A percentile compares a stretch with the other conserved stretches of the same genome.
Evolutionary conservation across 257 asterid species (phyloP).

Genomic region (Solanum corneliomulleri): DNA sequence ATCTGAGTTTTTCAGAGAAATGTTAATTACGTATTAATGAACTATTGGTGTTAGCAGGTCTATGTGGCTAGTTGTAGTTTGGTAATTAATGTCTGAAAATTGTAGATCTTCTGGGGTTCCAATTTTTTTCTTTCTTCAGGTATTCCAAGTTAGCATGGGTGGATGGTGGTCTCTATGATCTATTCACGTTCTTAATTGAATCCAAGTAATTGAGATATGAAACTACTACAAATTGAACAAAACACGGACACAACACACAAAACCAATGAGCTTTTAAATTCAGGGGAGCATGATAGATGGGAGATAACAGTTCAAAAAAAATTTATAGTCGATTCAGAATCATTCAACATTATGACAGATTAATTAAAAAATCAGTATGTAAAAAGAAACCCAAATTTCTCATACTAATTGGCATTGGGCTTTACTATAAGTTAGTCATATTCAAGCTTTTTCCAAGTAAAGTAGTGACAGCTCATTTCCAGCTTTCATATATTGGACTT

Average conservation of each 20-base stretch:
- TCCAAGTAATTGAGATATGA: background rate
- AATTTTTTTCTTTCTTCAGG: background rate
- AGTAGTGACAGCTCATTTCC: background rate
- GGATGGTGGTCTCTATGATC: background rate
- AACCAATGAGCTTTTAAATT: background rate
- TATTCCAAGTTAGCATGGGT: background rate
- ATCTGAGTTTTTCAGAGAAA: background rate
- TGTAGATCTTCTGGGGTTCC: background rate
- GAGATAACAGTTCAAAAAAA: background rate
- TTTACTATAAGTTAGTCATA: background rate
- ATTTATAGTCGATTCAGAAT: background rate
- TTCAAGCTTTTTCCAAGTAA: background rate
- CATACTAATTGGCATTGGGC: background rate
- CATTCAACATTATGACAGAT: background rate
- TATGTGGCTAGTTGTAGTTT: background rate
- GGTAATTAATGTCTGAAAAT: background rate
- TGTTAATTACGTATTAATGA: background rate
- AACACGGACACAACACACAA: background rate
- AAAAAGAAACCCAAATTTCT: background rate
- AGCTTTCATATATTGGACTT: background rate
- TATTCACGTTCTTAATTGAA: background rate
- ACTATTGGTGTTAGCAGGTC: background rate
- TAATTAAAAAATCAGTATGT: background rate
- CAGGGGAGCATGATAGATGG: background rate
- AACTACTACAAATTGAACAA: background rate